Conservation (phyloP, 2,329 filamentous ascomycete genomes). For the Phoma sp. region DNA sequence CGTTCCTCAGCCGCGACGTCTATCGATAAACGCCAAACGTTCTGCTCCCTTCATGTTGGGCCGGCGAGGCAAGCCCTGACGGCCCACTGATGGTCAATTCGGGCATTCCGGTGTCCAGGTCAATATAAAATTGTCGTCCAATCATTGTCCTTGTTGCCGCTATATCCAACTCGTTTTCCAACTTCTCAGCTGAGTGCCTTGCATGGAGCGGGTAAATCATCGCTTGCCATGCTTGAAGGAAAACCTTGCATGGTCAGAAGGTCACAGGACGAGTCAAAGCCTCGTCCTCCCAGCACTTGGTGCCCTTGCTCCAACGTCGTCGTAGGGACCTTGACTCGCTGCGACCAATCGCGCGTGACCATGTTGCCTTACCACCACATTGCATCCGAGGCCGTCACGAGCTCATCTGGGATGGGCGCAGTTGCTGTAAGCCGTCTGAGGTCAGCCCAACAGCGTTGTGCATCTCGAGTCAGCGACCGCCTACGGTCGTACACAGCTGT, state of each 20-base stretch:
- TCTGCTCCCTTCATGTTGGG: conserved; percentile 17
- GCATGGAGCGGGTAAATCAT: conserved; percentile 46
- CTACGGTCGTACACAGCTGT: not conserved
- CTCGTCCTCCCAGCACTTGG: conserved; percentile 22
- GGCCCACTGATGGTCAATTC: conserved; percentile 38
- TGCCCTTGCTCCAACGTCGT: conserved; percentile 26
- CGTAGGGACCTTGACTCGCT: conserved; percentile 29
- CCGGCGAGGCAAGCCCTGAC: conserved; percentile 8
- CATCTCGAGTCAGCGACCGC: not conserved
- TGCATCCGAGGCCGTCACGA: conserved; percentile 31
- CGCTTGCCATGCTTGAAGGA: conserved; percentile 28
- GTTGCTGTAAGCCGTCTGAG: conserved; percentile 25
- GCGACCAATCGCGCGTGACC: conserved; percentile 34
- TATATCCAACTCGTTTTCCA: conserved; percentile 20
- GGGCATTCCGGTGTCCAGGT: conserved; percentile 31
- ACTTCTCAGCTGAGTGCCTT: conserved; percentile 40
- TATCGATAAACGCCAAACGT: conserved; percentile 21
- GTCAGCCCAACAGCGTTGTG: conserved; percentile 15
- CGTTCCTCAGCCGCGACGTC: conserved; percentile 16
- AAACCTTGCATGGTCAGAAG: conserved; percentile 38
- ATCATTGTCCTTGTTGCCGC: conserved; percentile 25
- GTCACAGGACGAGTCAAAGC: conserved; percentile 46
- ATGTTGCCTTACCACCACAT: conserved; percentile 31
- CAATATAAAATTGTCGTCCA: conserved; percentile 27
- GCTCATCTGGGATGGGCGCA: conserved; percentile 30